Evolutionary conservation across 192 early-diverging fungal genomes (phyloP).

Genomic region (Umbelopsis sp.): DNA sequence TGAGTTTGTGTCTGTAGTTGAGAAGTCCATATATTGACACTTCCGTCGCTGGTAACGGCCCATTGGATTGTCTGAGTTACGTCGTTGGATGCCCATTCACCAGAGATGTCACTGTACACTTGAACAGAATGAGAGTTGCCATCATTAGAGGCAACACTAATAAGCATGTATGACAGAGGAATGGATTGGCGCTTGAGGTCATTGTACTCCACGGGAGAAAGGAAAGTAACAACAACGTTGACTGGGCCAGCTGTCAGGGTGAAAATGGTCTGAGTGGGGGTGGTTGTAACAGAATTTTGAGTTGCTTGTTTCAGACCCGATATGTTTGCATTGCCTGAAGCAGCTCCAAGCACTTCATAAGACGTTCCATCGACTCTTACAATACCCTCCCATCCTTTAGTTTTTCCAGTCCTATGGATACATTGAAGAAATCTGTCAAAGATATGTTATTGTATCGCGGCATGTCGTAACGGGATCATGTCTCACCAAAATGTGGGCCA

Average conservation of each 20-base stretch:
- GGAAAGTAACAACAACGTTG: conserved; percentile 5
- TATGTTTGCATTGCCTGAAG: not conserved
- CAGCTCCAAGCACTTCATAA: conserved; percentile 7
- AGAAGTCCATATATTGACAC: conserved; percentile 2
- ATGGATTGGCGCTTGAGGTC: conserved; percentile 17
- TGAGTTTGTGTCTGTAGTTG: not conserved
- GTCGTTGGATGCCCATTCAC: conserved; percentile 16
- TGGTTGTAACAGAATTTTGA: not conserved
- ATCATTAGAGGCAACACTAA: not conserved
- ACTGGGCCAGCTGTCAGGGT: conserved; percentile 6
- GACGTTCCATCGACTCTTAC: not conserved
- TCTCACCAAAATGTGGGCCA: conserved; percentile 11
- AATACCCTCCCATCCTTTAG: conserved; percentile 14
- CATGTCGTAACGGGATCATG: too few relatives aligned
- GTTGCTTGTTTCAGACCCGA: not conserved
- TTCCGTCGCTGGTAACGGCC: not conserved
- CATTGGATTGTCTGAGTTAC: not conserved
- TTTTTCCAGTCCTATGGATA: not conserved
- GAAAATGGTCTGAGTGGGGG: not conserved
- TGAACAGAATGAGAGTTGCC: conserved; percentile 17
- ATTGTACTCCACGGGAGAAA: conserved; percentile 11
- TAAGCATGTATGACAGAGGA: conserved; percentile 8
- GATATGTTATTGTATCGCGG: not conserved
- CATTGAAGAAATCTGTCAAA: not conserved
- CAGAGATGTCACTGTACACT: conserved; percentile 11